These are phyloP conservation scores for Fonsecaea multimorphosa DNA, from an alignment of 2,329 filamentous ascomycete genomes.

Conservation along the genomic window DNA sequence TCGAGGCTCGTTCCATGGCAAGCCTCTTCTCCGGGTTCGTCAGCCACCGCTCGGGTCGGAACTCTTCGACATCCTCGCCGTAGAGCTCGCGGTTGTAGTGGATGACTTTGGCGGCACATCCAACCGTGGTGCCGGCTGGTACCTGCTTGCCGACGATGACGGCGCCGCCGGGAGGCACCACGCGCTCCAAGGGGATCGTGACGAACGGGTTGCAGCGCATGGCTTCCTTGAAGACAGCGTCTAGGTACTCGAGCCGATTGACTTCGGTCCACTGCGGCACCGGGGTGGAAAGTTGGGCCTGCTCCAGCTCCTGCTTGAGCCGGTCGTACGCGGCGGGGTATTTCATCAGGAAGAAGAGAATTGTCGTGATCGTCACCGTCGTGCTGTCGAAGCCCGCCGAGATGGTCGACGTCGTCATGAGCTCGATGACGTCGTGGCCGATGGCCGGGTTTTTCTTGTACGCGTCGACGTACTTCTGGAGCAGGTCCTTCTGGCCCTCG, in stretches of 20 bases:
- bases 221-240: conserved; percentile 52
- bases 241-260: neutral
- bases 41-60: conserved; percentile 6
- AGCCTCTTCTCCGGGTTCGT: neutral
- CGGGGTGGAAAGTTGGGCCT: neutral
- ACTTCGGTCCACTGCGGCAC: neutral
- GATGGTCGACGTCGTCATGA: neutral
- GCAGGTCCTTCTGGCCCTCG: neutral
- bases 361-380: neutral
- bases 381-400: neutral
- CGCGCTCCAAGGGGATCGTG: conserved; percentile 44
- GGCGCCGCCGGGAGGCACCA: conserved; percentile 42
- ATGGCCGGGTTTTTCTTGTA: neutral
- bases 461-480: conserved; percentile 3
- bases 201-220: conserved; percentile 47
- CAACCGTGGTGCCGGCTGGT: conserved; percentile 42
- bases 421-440: neutral
- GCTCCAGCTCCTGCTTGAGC: neutral
- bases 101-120: conserved; percentile 44
- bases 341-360: neutral
- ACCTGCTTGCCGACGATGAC: conserved; percentile 42
- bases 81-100: conserved; percentile 45
- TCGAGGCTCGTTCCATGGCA: neutral
- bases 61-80: conserved; percentile 3
- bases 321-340: neutral